Conservation (phyloP, 305 asterid species). For the Plantago lanceolata region DNA sequence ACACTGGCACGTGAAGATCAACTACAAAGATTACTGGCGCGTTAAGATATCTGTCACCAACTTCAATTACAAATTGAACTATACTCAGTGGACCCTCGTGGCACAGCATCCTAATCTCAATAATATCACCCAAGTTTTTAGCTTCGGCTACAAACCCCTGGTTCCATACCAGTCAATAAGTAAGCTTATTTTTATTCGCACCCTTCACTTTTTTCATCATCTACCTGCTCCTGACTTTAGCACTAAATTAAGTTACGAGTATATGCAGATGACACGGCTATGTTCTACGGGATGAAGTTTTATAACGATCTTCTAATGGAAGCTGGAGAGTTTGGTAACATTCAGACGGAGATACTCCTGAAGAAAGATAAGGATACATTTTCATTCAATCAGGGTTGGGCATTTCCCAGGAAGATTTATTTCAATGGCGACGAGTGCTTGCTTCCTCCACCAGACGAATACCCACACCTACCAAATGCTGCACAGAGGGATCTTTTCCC, state of each 20-base stretch:
- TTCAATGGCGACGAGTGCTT: constrained; percentile 77
- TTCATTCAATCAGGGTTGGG: constrained; percentile 61
- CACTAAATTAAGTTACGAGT: not conserved
- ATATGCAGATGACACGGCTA: constrained; percentile 57
- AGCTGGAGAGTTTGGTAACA: constrained; percentile 67
- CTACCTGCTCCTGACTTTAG: not conserved
- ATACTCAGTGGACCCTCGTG: constrained; percentile 61
- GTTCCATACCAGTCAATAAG: constrained; percentile 72
- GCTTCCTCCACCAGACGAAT: constrained; percentile 65
- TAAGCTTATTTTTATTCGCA: constrained; percentile 26
- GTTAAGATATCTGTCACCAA: constrained; percentile 67
- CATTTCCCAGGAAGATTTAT: constrained; percentile 58
- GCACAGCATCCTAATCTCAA: constrained; percentile 79
- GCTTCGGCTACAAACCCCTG: constrained; percentile 64
- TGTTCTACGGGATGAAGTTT: constrained; percentile 72
- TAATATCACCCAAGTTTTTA: constrained; percentile 73
- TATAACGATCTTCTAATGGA: constrained; percentile 70
- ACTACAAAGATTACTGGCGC: constrained; percentile 70
- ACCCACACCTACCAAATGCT: constrained; percentile 58
- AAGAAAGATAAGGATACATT: constrained; percentile 51
- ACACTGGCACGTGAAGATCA: constrained; percentile 75
- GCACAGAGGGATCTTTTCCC: constrained; percentile 2
- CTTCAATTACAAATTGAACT: constrained; percentile 63
- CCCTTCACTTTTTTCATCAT: not conserved
- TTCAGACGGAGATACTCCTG: constrained; percentile 58